phyloP scores from a whole-genome alignment of 805 yeast species.

The Candida odintsovae region DNA sequence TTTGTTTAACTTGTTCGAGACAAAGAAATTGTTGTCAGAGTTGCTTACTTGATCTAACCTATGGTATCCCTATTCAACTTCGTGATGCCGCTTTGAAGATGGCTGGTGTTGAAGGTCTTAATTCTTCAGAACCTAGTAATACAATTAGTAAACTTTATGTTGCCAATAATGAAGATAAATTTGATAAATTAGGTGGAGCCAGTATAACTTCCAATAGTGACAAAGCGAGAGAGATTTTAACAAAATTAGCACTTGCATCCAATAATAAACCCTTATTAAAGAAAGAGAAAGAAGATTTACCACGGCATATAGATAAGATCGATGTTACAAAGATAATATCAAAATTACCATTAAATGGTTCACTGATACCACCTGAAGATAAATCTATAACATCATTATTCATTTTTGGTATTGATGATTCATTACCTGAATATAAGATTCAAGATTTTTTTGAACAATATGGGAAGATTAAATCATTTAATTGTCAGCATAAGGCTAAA shows the following conservation, averaged over 20 bases:
- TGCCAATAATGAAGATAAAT: slow-evolving; percentile 41
- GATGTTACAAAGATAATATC: slow-evolving; percentile 50
- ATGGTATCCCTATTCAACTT: slow-evolving; percentile 71
- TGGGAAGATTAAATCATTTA: slow-evolving; percentile 44
- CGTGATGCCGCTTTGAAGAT: slow-evolving; percentile 77
- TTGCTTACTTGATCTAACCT: slow-evolving; percentile 77
- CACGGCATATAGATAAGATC: slow-evolving; percentile 20
- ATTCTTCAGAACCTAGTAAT: slow-evolving; percentile 39
- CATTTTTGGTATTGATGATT: slow-evolving; percentile 66
- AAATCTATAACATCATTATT: slow-evolving; percentile 52
- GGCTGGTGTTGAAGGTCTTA: slow-evolving; percentile 44
- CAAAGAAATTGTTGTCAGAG: slow-evolving; percentile 81
- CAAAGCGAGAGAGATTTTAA: slow-evolving; percentile 48
- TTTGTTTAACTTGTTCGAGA: slow-evolving; percentile 77
- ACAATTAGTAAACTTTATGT: slow-evolving; percentile 49
- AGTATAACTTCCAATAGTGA: slow-evolving; percentile 25
- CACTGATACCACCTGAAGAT: slow-evolving; percentile 39
- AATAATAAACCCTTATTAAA: slow-evolving; percentile 8
- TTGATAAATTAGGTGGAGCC: slow-evolving; percentile 32
- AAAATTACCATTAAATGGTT: slow-evolving; percentile 65
- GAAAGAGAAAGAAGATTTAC: slow-evolving; percentile 9
- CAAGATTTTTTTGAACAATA: slow-evolving; percentile 40
- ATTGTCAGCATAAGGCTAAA: slow-evolving; percentile 50
- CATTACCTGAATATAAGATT: slow-evolving; percentile 58
- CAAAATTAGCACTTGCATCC: slow-evolving; percentile 30